Percentiles rank a stretch among this genome's conserved stretches.
These are phyloP conservation scores for Vaccinium vitisidaea DNA, from an alignment of 148 eudicot species.

Conservation along the genomic window DNA sequence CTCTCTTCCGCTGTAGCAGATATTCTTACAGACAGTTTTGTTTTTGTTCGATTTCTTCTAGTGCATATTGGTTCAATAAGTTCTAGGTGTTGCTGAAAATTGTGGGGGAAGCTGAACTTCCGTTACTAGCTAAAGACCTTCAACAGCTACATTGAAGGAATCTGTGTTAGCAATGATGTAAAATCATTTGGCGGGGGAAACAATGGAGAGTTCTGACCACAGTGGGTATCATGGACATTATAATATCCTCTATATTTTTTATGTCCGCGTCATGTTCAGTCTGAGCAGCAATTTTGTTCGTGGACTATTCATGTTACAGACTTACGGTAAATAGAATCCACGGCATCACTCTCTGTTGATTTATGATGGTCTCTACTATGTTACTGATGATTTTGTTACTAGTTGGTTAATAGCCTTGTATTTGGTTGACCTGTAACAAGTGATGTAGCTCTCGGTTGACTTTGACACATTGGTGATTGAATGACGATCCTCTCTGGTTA, in stretches of 20 bases:
- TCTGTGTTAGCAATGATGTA: no score
- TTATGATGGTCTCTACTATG: background rate
- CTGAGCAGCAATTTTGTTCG: background rate
- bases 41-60: background rate
- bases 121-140: no score
- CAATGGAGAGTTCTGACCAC: background rate
- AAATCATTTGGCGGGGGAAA: no score
- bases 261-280: background rate
- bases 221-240: background rate
- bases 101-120: background rate
- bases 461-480: background rate
- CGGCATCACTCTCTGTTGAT: background rate
- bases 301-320: background rate
- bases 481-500: background rate
- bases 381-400: background rate
- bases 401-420: background rate
- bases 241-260: background rate
- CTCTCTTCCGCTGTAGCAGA: background rate
- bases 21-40: background rate
- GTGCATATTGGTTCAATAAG: background rate
- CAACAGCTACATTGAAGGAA: no score
- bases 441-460: background rate
- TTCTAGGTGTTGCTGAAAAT: background rate
- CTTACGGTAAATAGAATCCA: background rate
- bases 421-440: background rate